Conservation (phyloP, 2,329 filamentous ascomycete species). For the Aspergillus ustus region DNA sequence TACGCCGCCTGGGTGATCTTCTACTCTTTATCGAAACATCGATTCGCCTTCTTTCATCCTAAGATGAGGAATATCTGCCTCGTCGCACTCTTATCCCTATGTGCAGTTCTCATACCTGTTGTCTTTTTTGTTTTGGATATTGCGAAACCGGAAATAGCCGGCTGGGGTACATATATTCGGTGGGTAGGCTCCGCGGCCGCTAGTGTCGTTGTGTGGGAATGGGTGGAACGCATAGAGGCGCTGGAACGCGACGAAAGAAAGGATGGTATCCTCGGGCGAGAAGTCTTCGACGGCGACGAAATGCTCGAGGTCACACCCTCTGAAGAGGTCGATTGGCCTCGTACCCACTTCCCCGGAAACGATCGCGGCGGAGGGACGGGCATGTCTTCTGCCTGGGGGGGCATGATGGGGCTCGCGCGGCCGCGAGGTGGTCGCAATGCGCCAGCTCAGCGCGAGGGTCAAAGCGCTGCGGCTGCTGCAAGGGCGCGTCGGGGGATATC, state of each 20-base stretch:
- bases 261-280: conserved; percentile 85
- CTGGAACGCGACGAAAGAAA: conserved; percentile 92
- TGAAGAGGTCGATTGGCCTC: conserved; percentile 58
- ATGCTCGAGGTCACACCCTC: conserved; percentile 74
- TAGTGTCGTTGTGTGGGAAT: conserved; percentile 97
- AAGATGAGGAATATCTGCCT: conserved; percentile 88
- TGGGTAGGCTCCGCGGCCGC: conserved; percentile 96
- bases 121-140: conserved; percentile 95
- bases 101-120: conserved; percentile 84
- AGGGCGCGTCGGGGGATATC: conserved; percentile 24
- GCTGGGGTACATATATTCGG: conserved; percentile 92
- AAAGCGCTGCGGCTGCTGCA: conserved; percentile 20
- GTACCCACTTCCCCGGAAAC: conserved; percentile 40
- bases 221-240: conserved; percentile 93
- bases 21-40: conserved; percentile 88
- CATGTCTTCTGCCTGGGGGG: conserved; percentile 44
- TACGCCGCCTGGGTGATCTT: conserved; percentile 95
- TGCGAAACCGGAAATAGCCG: conserved; percentile 79
- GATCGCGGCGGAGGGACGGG: conserved; percentile 44
- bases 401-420: conserved; percentile 41
- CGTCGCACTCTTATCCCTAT: conserved; percentile 76
- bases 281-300: conserved; percentile 92
- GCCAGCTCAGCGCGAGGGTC: conserved; percentile 18
- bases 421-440: conserved; percentile 36
- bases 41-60: conserved; percentile 87